Base-by-base conservation (phyloP, 352 stramenopile species). In the Globisporangium cederbergense region DNA sequence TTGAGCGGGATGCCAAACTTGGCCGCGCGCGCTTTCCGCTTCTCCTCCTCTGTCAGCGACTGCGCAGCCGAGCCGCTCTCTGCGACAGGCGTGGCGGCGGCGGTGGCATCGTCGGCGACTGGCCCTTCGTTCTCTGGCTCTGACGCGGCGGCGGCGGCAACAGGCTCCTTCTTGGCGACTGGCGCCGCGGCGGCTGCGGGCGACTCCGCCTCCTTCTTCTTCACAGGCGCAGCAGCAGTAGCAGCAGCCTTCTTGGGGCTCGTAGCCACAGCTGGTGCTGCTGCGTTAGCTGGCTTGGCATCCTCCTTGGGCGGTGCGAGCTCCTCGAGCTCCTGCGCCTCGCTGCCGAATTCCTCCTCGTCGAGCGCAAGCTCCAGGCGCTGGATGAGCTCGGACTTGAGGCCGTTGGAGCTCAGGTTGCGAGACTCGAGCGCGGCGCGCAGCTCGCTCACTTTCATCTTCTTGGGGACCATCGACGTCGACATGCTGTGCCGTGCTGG, bases 371-470 rank as follows among this genome's bases (percentile, higher is more conserved):
- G 72, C 71, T 96, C 88, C 38, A 96, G 77, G 5, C 88, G 85
- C 81, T 95, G 83, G 69, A 95, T 95, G 43, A 96, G 84, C 75
- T 95, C 88, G 60, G 86, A 89, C 74, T 96, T 96, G 60, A 96
- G 78, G 0, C 88, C 88, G 60, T 90, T 90, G 40, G 81, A 92
- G 78, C 83, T 94, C 53, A 96, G 69, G 8, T 76, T 76, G 55
- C 88, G 85, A 60, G 83, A 83, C 73, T 93, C 84, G 36, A 96
- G 77, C 70, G 89, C 87, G 60, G 87, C 70, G 63, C 86, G 85
- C 63, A 96, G 76, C 79, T 96, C 88, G 72, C 82, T 92, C 68
- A 96, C 88, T 71, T 95, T 96, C 86, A 96, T 95, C 77, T 95
- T 95, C 80, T 95, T 96, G 22, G 88, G 88, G 67, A 90, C 86